phyloP scores from a whole-genome alignment of 768 basidiomycete species.

The Steccherinum ochraceum region DNA sequence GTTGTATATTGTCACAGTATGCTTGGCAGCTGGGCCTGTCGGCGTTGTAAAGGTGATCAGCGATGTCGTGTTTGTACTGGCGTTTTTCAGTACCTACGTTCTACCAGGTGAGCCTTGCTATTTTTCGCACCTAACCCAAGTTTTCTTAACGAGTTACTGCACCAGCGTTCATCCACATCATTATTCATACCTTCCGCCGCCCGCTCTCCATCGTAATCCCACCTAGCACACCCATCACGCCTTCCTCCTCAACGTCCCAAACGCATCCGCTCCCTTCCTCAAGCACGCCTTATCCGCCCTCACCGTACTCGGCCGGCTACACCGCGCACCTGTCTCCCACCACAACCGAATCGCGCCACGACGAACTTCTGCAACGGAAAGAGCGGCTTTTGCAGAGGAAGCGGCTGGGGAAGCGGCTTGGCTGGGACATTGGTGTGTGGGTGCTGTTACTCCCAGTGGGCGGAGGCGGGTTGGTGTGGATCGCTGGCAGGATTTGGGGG shows the following conservation, averaged over 20 bases:
- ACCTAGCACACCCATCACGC: slow-evolving; percentile 25
- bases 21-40: slow-evolving; percentile 40
- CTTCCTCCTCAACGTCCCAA: no score
- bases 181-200: slow-evolving; percentile 76
- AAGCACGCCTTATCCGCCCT: slow-evolving; percentile 14
- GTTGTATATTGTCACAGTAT: slow-evolving; percentile 34
- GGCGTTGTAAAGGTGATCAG: slow-evolving; percentile 34
- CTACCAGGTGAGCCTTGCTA: slow-evolving; percentile 42
- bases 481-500: slow-evolving; percentile 41
- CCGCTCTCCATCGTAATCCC: slow-evolving; percentile 82
- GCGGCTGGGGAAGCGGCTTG: slow-evolving; percentile 62
- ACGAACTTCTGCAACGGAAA: slow-evolving; percentile 80
- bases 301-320: slow-evolving; percentile 9
- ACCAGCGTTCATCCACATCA: slow-evolving; percentile 69
- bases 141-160: neutral
- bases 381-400: slow-evolving; percentile 76
- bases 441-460: slow-evolving; percentile 59
- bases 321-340: neutral
- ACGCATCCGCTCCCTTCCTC: slow-evolving; percentile 10
- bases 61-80: slow-evolving; percentile 42
- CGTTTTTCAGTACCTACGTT: slow-evolving; percentile 53
- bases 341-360: slow-evolving; percentile 31
- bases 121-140: neutral
- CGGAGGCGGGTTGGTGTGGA: slow-evolving; percentile 51
- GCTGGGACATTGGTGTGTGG: slow-evolving; percentile 86